Conservation (phyloP, 176 grass and related monocot species). For the Oryza rufipogon region DNA sequence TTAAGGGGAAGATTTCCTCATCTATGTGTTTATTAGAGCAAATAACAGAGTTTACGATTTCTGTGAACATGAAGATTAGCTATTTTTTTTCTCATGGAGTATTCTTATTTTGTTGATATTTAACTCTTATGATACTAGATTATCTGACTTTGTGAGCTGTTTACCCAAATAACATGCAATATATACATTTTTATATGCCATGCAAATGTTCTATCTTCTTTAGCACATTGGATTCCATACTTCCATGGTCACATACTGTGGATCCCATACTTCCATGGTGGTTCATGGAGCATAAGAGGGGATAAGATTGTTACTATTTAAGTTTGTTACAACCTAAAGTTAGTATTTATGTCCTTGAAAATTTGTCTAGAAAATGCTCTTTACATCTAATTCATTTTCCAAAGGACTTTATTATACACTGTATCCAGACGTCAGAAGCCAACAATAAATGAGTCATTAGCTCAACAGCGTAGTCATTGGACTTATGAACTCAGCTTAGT, state of each 20-base stretch:
- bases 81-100: background rate
- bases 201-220: slow-evolving; percentile 16
- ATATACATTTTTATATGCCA: slow-evolving; percentile 8
- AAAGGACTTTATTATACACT: background rate
- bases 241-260: background rate
- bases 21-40: too few relatives aligned
- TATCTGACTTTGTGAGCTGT: background rate
- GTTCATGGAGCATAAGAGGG: slow-evolving; percentile 2
- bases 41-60: background rate
- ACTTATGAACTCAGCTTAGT: background rate
- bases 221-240: slow-evolving; percentile 7
- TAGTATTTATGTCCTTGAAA: background rate
- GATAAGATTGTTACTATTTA: background rate
- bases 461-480: slow-evolving; percentile 9
- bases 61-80: background rate
- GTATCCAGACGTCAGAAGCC: background rate
- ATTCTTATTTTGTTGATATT: background rate
- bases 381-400: slow-evolving; percentile 5
- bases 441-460: background rate
- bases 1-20: background rate
- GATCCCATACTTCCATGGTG: background rate
- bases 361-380: slow-evolving; percentile 13
- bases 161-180: background rate
- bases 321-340: slow-evolving; percentile 13
- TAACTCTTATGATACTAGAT: slow-evolving; percentile 1